Evolutionary conservation across 306 rosid species (phyloP).

Genomic region (Vigna mungo): DNA sequence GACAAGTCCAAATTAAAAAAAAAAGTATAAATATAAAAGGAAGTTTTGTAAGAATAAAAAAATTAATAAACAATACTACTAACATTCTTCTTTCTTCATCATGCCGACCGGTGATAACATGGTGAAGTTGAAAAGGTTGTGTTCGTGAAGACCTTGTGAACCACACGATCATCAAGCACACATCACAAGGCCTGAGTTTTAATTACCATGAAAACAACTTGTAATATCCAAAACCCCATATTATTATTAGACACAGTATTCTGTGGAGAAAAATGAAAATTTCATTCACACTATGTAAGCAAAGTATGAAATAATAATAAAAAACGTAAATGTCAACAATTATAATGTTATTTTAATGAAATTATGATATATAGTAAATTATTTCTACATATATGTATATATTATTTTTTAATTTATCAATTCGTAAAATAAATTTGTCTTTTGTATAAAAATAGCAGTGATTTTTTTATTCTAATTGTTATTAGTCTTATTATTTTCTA

Average conservation of each 20-base stretch:
- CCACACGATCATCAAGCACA: conserved; percentile 32
- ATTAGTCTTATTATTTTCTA: too few relatives aligned
- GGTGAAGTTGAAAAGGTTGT: neutral
- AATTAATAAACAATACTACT: neutral
- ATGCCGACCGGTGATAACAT: neutral
- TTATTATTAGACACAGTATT: conserved; percentile 7
- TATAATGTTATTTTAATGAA: too few relatives aligned
- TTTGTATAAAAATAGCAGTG: too few relatives aligned
- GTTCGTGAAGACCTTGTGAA: neutral
- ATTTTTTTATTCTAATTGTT: too few relatives aligned
- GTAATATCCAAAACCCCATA: neutral
- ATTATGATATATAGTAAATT: too few relatives aligned
- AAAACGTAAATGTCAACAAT: too few relatives aligned
- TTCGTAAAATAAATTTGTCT: too few relatives aligned
- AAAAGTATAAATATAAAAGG: neutral
- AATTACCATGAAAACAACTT: conserved; percentile 30
- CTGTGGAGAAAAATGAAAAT: neutral
- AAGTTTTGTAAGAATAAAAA: neutral
- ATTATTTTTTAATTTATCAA: too few relatives aligned
- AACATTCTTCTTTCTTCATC: neutral
- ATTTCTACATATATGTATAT: too few relatives aligned
- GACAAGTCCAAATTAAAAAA: neutral
- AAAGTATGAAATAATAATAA: too few relatives aligned
- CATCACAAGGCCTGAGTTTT: conserved; percentile 16
- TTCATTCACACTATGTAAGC: conserved; percentile 8